Evolutionary conservation across 495 filamentous ascomycete species (phyloP).

Genomic region (Aspergillus leporis): DNA sequence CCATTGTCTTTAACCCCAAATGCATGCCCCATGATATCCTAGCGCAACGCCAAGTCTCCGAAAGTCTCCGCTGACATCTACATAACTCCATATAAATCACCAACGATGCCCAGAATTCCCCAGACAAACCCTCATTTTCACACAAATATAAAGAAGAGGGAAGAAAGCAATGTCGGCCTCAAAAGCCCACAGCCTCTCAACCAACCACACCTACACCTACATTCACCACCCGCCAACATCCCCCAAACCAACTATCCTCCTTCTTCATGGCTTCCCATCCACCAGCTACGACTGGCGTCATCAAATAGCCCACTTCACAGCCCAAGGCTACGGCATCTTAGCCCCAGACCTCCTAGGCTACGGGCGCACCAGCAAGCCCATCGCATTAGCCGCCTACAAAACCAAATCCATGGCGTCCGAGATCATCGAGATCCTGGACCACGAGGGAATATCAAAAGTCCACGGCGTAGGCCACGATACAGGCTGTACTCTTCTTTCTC

Average conservation of each 20-base stretch:
- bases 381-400: conserved; percentile 29
- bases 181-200: conserved; percentile 19
- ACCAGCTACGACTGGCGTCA: conserved; percentile 47
- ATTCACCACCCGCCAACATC: conserved; percentile 24
- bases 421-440: conserved; percentile 37
- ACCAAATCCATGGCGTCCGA: conserved; percentile 35
- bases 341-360: conserved; percentile 53
- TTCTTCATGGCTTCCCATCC: conserved; percentile 48
- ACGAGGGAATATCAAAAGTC: conserved; percentile 14
- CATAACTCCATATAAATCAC: neutral
- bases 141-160: conserved; percentile 12
- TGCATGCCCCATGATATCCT: too few relatives aligned
- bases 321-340: conserved; percentile 44
- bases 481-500: conserved; percentile 30
- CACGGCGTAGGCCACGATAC: conserved; percentile 31
- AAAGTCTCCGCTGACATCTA: conserved; percentile 6
- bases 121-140: neutral
- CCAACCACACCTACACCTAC: conserved; percentile 35
- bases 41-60: conserved; percentile 5
- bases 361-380: conserved; percentile 44
- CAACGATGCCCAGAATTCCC: neutral
- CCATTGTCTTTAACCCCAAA: too few relatives aligned
- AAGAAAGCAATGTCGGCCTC: too few relatives aligned
- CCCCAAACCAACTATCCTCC: conserved; percentile 35
- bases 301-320: conserved; percentile 35